These are phyloP conservation scores for Hylodesmum podocarpum DNA, from an alignment of 306 rosid genomes.

Conservation along the genomic window DNA sequence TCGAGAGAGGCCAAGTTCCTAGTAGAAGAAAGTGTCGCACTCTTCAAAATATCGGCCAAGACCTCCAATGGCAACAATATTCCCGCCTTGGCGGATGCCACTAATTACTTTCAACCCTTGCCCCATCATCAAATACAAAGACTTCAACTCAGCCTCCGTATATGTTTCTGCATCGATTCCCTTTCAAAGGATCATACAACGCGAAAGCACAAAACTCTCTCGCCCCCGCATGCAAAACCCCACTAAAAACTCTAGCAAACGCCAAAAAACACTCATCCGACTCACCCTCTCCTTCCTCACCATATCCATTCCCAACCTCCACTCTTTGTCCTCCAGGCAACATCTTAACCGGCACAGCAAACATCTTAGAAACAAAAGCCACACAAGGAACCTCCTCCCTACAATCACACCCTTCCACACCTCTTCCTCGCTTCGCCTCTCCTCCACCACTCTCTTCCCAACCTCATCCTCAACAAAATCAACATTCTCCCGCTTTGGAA, in stretches of 20 bases:
- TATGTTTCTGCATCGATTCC: conserved; percentile 69
- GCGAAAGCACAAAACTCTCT: conserved; percentile 87
- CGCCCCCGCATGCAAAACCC: conserved; percentile 65
- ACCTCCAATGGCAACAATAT: conserved; percentile 90
- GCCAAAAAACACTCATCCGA: conserved; percentile 90
- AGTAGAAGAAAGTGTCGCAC: conserved; percentile 86
- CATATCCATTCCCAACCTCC: conserved; percentile 34
- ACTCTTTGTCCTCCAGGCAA: conserved; percentile 57
- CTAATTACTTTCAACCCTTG: conserved; percentile 81
- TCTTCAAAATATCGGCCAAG: conserved; percentile 86
- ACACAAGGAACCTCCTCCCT: conserved; percentile 75
- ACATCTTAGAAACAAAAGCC: conserved; percentile 90
- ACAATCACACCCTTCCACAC: conserved; percentile 66
- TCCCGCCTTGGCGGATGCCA: conserved; percentile 74
- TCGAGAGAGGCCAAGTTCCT: conserved; percentile 92
- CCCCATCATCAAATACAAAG: conserved; percentile 92
- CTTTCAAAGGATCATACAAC: conserved; percentile 76
- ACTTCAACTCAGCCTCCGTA: conserved; percentile 74
- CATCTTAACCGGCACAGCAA: conserved; percentile 77
- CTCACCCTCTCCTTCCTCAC: conserved; percentile 64
- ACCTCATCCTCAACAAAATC: conserved; percentile 23
- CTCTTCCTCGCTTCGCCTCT: conserved; percentile 51
- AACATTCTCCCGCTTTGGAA: conserved; percentile 54
- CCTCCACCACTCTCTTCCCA: conserved; percentile 35
- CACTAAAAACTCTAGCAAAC: conserved; percentile 88